These are phyloP conservation scores for Heterotrichella gracilis DNA, from an alignment of 352 stramenopile genomes.

Conservation along the genomic window DNA sequence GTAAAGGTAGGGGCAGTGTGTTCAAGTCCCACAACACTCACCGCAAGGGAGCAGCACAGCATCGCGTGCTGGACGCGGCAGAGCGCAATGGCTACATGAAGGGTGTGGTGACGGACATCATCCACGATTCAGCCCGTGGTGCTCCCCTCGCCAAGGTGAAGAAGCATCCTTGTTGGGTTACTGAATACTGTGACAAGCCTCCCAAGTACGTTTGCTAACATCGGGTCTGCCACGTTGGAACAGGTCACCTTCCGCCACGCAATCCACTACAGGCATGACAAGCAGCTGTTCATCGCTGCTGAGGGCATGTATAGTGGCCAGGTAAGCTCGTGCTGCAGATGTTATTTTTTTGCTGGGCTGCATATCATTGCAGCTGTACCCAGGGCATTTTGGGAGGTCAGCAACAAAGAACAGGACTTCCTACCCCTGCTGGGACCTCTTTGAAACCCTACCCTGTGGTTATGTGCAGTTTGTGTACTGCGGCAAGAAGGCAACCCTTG, in stretches of 20 bases:
- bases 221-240: too few species aligned
- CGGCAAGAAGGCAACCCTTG: slow-evolving; percentile 66
- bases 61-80: slow-evolving; percentile 54
- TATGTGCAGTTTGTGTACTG: slow-evolving; percentile 96
- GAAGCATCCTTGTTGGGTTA: too few species aligned
- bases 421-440: too few species aligned
- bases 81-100: slow-evolving; percentile 78
- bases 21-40: slow-evolving; percentile 46
- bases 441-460: too few species aligned
- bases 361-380: too few species aligned
- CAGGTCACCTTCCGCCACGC: slow-evolving; percentile 55
- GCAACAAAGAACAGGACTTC: too few species aligned
- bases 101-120: slow-evolving; percentile 89
- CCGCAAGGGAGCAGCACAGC: slow-evolving; percentile 46
- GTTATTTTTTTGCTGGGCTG: too few species aligned
- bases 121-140: slow-evolving; percentile 82
- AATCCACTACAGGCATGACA: slow-evolving; percentile 47
- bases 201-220: too few species aligned
- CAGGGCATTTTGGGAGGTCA: too few species aligned
- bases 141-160: slow-evolving; percentile 65
- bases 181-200: too few species aligned
- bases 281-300: slow-evolving; percentile 74
- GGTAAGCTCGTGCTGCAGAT: too few species aligned
- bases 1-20: slow-evolving; percentile 21
- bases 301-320: slow-evolving; percentile 93